Conservation (phyloP, 768 basidiomycete genomes). For the Mycena chlorophos region DNA sequence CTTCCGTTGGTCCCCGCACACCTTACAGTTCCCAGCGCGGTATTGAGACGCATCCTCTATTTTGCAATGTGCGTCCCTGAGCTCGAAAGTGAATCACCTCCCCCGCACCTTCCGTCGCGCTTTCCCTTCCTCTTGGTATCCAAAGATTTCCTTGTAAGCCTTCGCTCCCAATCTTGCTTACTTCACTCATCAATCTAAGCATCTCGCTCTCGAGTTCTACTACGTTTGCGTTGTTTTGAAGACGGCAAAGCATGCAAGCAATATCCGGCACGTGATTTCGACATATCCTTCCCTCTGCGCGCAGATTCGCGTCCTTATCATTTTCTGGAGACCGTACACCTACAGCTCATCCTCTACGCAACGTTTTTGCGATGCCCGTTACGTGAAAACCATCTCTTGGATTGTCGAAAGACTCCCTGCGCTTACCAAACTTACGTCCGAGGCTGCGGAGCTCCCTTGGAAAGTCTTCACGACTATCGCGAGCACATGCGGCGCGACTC, state of each 20-base stretch:
- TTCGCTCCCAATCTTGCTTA: neutral
- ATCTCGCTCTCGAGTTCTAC: neutral
- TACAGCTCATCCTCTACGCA: neutral
- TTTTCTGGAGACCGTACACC: neutral
- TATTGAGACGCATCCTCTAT: neutral
- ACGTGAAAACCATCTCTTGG: neutral
- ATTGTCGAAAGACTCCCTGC: neutral
- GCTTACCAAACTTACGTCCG: neutral
- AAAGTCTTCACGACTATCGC: neutral
- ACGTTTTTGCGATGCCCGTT: neutral
- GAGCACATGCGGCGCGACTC: neutral
- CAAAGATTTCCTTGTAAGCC: neutral
- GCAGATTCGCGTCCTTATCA: neutral
- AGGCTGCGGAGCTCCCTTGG: neutral
- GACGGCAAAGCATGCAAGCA: neutral
- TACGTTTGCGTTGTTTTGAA: neutral
- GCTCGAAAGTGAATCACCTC: neutral
- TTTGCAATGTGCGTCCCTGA: neutral
- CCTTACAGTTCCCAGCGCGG: neutral
- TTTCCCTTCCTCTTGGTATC: neutral
- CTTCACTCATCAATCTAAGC: neutral
- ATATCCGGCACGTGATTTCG: neutral
- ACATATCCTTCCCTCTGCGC: neutral
- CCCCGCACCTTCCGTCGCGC: neutral
- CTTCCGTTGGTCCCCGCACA: neutral